Base-by-base conservation (phyloP, 345 rosid genomes). In the Citrus glauca region DNA sequence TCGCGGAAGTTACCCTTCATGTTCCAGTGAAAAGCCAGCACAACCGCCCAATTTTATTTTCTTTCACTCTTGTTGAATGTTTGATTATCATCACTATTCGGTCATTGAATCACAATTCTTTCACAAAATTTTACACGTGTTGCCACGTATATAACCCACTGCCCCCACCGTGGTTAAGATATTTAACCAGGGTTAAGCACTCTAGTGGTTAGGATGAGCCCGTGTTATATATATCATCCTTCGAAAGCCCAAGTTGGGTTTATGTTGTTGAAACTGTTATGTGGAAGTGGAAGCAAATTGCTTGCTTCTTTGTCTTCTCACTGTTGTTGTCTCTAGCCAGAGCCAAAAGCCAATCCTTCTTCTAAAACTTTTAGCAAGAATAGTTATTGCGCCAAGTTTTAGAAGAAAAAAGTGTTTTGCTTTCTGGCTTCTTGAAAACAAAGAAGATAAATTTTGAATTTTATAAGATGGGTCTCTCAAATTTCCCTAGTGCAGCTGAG, bases 391-490 rank as follows among this genome's bases (percentile, higher is more conserved):
- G 45, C 66, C 27, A 28, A n/a, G 69, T 30, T 56, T 55, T 32
- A 14, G 32, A 71, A 67, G 19, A 27, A 14, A 73, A 24, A 69
- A 27, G 38, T 50, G 55, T 63, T 63, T 27, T 61, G 27, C 33
- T 33, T 24, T 5, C 61, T 60, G 70, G 35, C 27, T 66, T 57
- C 5, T 35, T 17, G 4, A 55, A 56, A 42, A 66, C 40, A 66
- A 50, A 55, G 13, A 42, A 79, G 20, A 20, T 4, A 37, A 35
- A 17, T 3, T 53, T 17, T 53, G 6, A 17, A 7, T 66, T 35
- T 37, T 33, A 2, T 38, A 53, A 40, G 13, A 95, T 95, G 98
- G 98, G 98, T 24, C 85, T 93, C 59, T 86, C 95, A 27, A 90
- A 82, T 32, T 93, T 86, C 79, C 95, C 92, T 3, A 78, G 81